Percentiles rank a stretch among this genome's conserved stretches.
Evolutionary conservation across 305 asterid species (phyloP).

Genomic region (Fraxinus paxiana): DNA sequence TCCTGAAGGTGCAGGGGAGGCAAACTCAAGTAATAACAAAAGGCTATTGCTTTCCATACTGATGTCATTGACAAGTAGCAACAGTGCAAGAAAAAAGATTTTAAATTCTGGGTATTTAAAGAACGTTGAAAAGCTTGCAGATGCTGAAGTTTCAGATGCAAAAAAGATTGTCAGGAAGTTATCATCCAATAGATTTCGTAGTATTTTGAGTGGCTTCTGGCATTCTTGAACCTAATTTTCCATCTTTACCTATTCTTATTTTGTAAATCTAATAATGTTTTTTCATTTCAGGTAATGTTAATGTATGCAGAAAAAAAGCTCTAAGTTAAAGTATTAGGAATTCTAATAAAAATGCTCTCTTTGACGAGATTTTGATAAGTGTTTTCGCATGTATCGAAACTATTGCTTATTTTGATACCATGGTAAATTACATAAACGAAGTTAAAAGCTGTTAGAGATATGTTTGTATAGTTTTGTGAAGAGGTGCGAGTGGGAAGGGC

Average conservation of each 20-base stretch:
- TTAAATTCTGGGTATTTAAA: constrained; percentile 59
- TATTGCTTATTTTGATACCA: background rate
- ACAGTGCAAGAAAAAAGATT: constrained; percentile 76
- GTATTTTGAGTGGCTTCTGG: constrained; percentile 63
- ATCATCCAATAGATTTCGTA: constrained; percentile 51
- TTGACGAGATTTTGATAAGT: background rate
- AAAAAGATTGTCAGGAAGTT: constrained; percentile 72
- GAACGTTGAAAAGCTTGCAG: constrained; percentile 74
- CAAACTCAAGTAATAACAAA: constrained; percentile 45
- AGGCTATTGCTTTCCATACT: constrained; percentile 66
- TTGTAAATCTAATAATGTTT: constrained; percentile 29
- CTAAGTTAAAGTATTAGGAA: constrained; percentile 5
- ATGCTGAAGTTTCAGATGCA: constrained; percentile 69
- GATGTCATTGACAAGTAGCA: constrained; percentile 60
- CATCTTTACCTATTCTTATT: background rate
- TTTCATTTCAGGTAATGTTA: constrained; percentile 7
- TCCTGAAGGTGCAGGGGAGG: constrained; percentile 34
- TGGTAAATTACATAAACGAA: background rate
- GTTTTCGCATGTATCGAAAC: background rate
- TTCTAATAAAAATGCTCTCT: constrained; percentile 8
- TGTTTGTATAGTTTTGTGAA: background rate
- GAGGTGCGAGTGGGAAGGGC: constrained; percentile 49
- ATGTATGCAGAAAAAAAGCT: constrained; percentile 14
- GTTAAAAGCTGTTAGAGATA: background rate
- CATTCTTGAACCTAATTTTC: constrained; percentile 45